Evolutionary conservation across 2,329 filamentous ascomycete species (phyloP), one percentile per base, ranked within the genome.

Genomic region (Dactylellina sp.): DNA sequence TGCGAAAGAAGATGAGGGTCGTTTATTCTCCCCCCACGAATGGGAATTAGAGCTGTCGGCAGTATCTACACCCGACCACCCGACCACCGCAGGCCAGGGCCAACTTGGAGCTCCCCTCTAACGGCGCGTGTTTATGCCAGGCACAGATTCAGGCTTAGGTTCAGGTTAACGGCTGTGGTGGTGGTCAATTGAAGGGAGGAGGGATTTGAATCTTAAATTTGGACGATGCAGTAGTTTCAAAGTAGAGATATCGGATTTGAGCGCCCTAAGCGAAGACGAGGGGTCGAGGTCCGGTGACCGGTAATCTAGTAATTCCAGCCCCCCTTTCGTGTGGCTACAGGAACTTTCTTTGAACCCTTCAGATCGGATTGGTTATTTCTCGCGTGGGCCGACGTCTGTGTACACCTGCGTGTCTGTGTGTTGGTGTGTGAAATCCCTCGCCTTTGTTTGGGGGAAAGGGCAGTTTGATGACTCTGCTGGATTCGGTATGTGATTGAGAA

Each of bases 401-500:
- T 32, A 9, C 40, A 44, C 7, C 6, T 22, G 37, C 18, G 37
- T 24, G 14, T 49, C 46, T 59, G 28, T 59, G 40, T 39, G 40
- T 16, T 32, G 5, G 9, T 32, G 28, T 24, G 40, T 57, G 52
- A 60, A 59, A 59, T 68, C 52, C 52, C 62, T 57, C 52, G 55
- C 56, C 52, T 61, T 46, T 46, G n/a, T n/a, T n/a, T n/a, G n/a
- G n/a, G n/a, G n/a, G n/a, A n/a, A n/a, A n/a, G n/a, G n/a, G n/a
- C n/a, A n/a, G n/a, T n/a, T n/a, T n/a, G n/a, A n/a, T n/a, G 20
- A 16, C 40, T 28, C 55, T 60, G 37, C 70, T 74, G 28, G 55
- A 74, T 74, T 24, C 22, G 70, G 70, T 74, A 74, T 74, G 70
- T 74, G 70, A 74, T 66, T 66, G 70, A 66, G 70, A 74, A 71